Evolutionary conservation across 768 basidiomycete species (phyloP).

Genomic region (Kondoa malvinella): DNA sequence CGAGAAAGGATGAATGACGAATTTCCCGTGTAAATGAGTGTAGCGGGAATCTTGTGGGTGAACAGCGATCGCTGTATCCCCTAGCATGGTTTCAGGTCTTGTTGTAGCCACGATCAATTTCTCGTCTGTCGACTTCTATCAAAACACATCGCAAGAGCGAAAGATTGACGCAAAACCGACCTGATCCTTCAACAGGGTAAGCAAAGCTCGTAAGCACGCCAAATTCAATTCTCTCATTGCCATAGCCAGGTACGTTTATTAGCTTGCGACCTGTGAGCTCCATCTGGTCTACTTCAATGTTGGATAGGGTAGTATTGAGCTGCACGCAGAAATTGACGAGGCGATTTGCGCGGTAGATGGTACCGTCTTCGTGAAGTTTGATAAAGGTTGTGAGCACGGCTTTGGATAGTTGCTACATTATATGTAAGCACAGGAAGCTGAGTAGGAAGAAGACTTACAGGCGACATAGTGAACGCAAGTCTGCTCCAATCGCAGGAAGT

Average conservation of each 20-base stretch:
- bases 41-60: slow-evolving; percentile 86
- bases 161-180: slow-evolving; percentile 33
- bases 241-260: slow-evolving; percentile 83
- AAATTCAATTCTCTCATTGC: slow-evolving; percentile 86
- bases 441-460: slow-evolving; percentile 37
- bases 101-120: slow-evolving; percentile 87
- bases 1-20: slow-evolving; percentile 62
- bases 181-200: slow-evolving; percentile 71
- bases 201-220: slow-evolving; percentile 94
- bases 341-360: slow-evolving; percentile 85
- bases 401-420: slow-evolving; percentile 48
- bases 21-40: slow-evolving; percentile 90
- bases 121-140: slow-evolving; percentile 43
- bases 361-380: slow-evolving; percentile 71
- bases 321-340: slow-evolving; percentile 96
- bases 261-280: slow-evolving; percentile 67
- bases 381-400: slow-evolving; percentile 88
- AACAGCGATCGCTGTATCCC: slow-evolving; percentile 91
- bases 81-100: slow-evolving; percentile 95
- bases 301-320: slow-evolving; percentile 92
- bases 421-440: background rate
- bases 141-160: background rate
- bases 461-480: slow-evolving; percentile 87
- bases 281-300: slow-evolving; percentile 93
- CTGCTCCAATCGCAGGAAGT: slow-evolving; percentile 90